Conservation (phyloP, 305 asterid genomes). For the Fraxinus paxiana region DNA sequence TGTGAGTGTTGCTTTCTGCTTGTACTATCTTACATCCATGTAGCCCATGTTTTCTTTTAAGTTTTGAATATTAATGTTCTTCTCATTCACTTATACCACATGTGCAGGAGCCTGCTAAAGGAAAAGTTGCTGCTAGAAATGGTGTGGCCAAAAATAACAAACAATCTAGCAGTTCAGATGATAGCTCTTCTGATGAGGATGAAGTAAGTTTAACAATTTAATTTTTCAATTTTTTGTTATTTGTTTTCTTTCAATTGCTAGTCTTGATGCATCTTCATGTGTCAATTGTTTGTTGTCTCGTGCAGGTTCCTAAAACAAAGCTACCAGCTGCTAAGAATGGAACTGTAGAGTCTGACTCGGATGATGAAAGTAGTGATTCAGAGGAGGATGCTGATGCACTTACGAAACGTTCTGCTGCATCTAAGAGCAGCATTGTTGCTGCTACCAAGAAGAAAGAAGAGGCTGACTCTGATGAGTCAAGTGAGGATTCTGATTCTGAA, state of each 20-base stretch:
- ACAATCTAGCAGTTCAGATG: slow-evolving; percentile 20
- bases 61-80: background rate
- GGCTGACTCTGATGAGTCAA: slow-evolving; percentile 19
- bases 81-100: background rate
- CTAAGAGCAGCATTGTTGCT: background rate
- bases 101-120: slow-evolving; percentile 23
- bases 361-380: background rate
- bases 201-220: slow-evolving; percentile 2
- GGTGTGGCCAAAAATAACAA: slow-evolving; percentile 22
- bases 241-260: background rate
- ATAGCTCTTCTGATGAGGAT: slow-evolving; percentile 23
- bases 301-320: slow-evolving; percentile 19
- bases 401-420: background rate
- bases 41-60: background rate
- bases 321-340: background rate
- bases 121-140: slow-evolving; percentile 1
- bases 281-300: background rate
- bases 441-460: background rate
- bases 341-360: background rate
- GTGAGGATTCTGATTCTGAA: slow-evolving; percentile 17
- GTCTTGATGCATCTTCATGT: background rate
- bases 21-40: background rate
- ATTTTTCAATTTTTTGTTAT: background rate
- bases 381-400: background rate
- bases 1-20: background rate